Conservation (phyloP, 441 rosid genomes). For the Hypseocharis bilobata region DNA sequence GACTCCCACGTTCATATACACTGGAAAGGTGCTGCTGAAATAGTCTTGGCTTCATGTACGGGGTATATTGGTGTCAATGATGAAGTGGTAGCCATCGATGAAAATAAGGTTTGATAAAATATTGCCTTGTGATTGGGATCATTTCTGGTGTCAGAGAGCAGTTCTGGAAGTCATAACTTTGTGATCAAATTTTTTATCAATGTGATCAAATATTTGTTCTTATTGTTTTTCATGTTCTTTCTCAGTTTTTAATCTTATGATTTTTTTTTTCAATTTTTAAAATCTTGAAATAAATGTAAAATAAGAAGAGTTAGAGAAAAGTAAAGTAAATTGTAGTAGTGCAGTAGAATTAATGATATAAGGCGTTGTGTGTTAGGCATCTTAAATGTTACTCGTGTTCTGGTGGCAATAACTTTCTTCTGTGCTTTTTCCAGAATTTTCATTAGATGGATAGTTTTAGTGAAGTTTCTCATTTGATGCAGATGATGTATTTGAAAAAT, state of each 20-base stretch:
- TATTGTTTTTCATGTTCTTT: not conserved
- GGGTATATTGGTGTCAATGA: slow-evolving; percentile 45
- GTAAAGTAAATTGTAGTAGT: not conserved
- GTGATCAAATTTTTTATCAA: too few relatives aligned
- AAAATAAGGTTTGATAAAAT: slow-evolving; percentile 44
- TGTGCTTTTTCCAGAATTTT: not conserved
- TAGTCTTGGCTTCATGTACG: slow-evolving; percentile 66
- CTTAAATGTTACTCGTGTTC: not conserved
- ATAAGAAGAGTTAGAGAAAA: not conserved
- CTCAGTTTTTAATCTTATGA: not conserved
- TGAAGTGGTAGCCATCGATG: slow-evolving; percentile 38
- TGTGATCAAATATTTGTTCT: not conserved
- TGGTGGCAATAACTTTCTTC: too few relatives aligned
- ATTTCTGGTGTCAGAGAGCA: not conserved
- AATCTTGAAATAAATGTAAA: not conserved
- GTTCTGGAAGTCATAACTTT: too few relatives aligned
- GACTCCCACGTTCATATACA: slow-evolving; percentile 65
- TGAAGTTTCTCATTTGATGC: slow-evolving; percentile 23
- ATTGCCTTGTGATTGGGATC: not conserved
- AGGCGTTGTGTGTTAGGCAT: not conserved
- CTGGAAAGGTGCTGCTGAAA: slow-evolving; percentile 99
- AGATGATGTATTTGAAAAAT: slow-evolving; percentile 44
- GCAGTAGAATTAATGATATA: not conserved
- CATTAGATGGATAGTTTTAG: too few relatives aligned
- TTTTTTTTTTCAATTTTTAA: not conserved